These are phyloP conservation scores for Chenopodium suecicum DNA, from an alignment of 148 eudicot species.

Conservation along the genomic window DNA sequence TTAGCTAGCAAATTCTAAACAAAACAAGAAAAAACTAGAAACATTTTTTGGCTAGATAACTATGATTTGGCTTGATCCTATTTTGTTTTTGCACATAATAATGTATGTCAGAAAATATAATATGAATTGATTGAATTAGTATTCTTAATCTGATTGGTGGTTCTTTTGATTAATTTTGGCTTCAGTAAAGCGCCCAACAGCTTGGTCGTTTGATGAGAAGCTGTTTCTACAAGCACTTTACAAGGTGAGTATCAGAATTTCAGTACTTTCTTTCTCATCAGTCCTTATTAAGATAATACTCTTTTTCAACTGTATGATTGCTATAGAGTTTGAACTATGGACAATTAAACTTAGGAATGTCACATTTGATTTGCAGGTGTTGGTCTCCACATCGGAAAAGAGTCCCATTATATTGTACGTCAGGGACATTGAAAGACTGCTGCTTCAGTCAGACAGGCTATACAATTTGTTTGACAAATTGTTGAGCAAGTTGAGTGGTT, in stretches of 20 bases:
- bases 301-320: background rate
- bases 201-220: constrained; percentile 81
- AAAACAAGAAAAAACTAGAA: too few relatives aligned
- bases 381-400: constrained; percentile 56
- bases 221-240: constrained; percentile 69
- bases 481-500: constrained; percentile 61
- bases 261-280: background rate
- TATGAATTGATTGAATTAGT: background rate
- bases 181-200: constrained; percentile 43
- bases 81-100: background rate
- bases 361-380: constrained; percentile 43
- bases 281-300: background rate
- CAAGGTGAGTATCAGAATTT: constrained; percentile 47
- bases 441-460: constrained; percentile 61
- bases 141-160: constrained; percentile 12
- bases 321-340: too few relatives aligned
- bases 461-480: constrained; percentile 60
- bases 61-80: background rate
- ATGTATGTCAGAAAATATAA: background rate
- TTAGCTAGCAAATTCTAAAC: background rate
- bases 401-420: constrained; percentile 69
- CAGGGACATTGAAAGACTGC: constrained; percentile 66
- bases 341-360: background rate
- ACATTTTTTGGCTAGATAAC: background rate
- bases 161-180: constrained; percentile 31